Evolutionary conservation across 2,329 filamentous ascomycete species (phyloP), one percentile per base, ranked within the genome.

Genomic region (Monilinia fructigena): DNA sequence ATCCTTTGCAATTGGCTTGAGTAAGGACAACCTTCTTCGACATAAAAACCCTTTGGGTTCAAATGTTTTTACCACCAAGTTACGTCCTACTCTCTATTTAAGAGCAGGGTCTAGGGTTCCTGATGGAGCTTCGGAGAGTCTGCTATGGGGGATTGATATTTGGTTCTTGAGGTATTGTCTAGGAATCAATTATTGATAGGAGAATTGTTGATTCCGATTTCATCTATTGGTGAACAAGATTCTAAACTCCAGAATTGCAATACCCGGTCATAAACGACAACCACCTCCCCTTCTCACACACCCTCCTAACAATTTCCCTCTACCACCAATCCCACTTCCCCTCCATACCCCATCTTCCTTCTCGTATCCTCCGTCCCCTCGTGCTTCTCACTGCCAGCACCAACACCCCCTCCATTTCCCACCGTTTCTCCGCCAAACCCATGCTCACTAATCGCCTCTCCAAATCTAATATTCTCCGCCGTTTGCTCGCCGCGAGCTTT

Each of bases 301-400:
- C 82, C 82, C 75, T 84, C 82, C 74, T 78, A 42, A 6, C 50
- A 63, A 38, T 16, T 28, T 5, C 52, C 11, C 26, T 4, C 42
- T 75, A 86, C 67, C 85, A 47, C 85, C 85, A 76, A 88, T 79
- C 56, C 78, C 81, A 77, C 82, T 78, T 78, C 84, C 78, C 78
- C 79, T 23, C 82, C 83, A 78, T 86, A 85, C 42, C 82, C 82
- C 75, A 85, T 82, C 74, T 78, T 78, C 72, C 78, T 78, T 74
- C 83, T 80, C 74, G 77, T 76, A 18, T 55, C 60, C 63, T 76
- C 76, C 55, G 76, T 77, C 68, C 64, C 76, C 72, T 66, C 76
- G 75, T 64, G 76, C 76, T 77, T 77, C 70, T 77, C 80, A 72
- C 77, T 79, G 74, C 79, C 77, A 18, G 76, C 74, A 47, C 45